Evolutionary conservation across 31 red algal species (phyloP), one percentile per base, ranked within the genome.

Genomic region (Bonnemaisonia californica): DNA sequence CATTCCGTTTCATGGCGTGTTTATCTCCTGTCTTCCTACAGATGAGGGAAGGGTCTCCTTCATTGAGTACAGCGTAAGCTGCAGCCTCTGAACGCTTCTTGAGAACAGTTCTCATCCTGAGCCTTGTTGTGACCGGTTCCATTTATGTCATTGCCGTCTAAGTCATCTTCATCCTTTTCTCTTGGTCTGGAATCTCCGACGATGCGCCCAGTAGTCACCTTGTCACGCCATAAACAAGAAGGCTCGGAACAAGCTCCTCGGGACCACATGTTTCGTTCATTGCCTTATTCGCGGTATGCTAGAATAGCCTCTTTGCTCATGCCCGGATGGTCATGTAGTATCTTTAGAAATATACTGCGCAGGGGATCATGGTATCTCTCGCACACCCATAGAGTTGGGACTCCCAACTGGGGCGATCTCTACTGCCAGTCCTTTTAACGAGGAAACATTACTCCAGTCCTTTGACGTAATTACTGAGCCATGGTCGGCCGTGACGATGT

Each of bases 321-420:
- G 16, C 79, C 39, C n/a, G n/a, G n/a, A n/a, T n/a, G n/a, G n/a
- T n/a, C 60, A 69, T 80, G 0, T n/a, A n/a, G n/a, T n/a, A n/a
- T n/a, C n/a, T n/a, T n/a, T n/a, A n/a, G n/a, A n/a, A n/a, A n/a
- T n/a, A 88, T 22, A 11, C 41, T 66, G 0, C 77, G 75, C 0
- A 93, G 24, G 8, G 79, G 73, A 1, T 3, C 26, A 45, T 93
- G 77, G 73, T 93, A 88, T 19, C 72, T 21, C 23, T 93, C 84
- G 83, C 19, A 56, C 22, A 12, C 76, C 81, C 33, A 93, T 68
- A n/a, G 71, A 82, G 30, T 83, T 82, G 27, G 82, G 69, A n/a
- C 77, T 78, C 59, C 88, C 77, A 27, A 93, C 41, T 2, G 66
- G 67, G 3, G 61, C 70, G 3, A 77, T 26, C 12, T 74, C 57